Base-by-base conservation (phyloP, 192 early-diverging fungal species). In the Backusella parvicylindrica region DNA sequence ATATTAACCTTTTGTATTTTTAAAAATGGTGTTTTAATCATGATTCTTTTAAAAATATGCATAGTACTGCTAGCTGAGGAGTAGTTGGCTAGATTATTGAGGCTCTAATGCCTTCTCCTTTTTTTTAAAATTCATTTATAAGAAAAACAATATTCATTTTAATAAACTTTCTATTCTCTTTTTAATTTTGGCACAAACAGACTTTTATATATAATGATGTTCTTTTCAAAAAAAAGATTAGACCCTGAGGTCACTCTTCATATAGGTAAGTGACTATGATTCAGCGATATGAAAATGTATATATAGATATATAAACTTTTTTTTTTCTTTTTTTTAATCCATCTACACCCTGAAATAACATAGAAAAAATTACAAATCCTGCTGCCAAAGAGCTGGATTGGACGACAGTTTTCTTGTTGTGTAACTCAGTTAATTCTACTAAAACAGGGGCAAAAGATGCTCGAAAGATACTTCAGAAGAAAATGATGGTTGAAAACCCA, bases 401-500 rank as follows among this genome's bases (percentile, higher is more conserved):
- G 81, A 43, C 74, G 9, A 35, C 78, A 7, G 56, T 76, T 15
- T 73, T 79, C 41, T 47, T 73, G 35, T 71, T 82, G 16, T 78
- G 81, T 60, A 68, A 79, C 32, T 56, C 60, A 5, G 56, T 82
- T 18, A 76, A 78, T 26, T 68, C 43, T 2, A 69, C 81, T 30
- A 77, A 82, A 16, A 65, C 66, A 31, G 81, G 81, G 15, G 81
- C 77, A 35, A 82, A 78, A 71, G 81, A 82, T 64, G 81, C 81
- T 18, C 56, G 81, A 32, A 82, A 82, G 43, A 50, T 74, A 0
- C 72, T 82, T 9, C 81, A 82, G 41, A 82, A 74, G 70, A 82
- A 82, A 30, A 78, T 75, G 69, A 32, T 78, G 6, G 28, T 47
- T 2, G 30, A 11, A 15, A 65, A 76, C 13, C 37, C 69, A 4